A percentile compares a stretch with the other conserved stretches of the same genome.
These are phyloP conservation scores for Prunus salicina DNA, from an alignment of 306 rosid species.

Conservation along the genomic window DNA sequence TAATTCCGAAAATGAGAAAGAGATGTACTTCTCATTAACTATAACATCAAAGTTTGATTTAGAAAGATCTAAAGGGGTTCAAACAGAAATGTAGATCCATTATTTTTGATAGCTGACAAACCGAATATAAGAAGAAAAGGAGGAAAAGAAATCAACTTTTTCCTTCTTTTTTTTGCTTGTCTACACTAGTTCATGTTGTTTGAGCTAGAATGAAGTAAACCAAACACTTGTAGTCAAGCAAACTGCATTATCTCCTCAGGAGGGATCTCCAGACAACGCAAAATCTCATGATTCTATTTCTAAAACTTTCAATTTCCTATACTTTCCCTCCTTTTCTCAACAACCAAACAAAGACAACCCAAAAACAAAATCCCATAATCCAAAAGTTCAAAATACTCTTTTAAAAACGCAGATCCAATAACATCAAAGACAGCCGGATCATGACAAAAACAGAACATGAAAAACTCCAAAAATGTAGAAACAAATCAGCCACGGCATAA, in stretches of 20 bases:
- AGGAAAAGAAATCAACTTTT: background rate
- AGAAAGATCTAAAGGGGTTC: background rate
- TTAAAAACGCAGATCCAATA: background rate
- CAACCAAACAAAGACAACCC: conserved; percentile 17
- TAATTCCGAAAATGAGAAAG: background rate
- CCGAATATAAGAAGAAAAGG: background rate
- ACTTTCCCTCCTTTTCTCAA: background rate
- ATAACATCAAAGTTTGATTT: background rate
- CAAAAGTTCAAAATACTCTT: background rate
- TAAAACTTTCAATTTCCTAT: background rate
- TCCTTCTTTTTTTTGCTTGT: background rate
- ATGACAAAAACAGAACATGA: conserved; percentile 17
- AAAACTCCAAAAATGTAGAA: conserved; percentile 25
- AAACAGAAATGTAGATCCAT: background rate
- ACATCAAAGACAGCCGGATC: conserved; percentile 30
- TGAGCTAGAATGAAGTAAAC: background rate
- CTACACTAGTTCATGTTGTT: background rate
- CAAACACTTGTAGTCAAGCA: background rate
- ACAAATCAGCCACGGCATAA: conserved; percentile 14
- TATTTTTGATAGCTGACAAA: background rate
- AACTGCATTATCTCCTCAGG: background rate
- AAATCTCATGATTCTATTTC: background rate
- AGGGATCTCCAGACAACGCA: background rate
- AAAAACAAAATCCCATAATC: background rate
- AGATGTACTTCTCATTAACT: background rate